Percentiles rank a stretch among this genome's conserved stretches.
phyloP scores from a whole-genome alignment of 2,329 filamentous ascomycete species.

The Trichophyton verrucosum region DNA sequence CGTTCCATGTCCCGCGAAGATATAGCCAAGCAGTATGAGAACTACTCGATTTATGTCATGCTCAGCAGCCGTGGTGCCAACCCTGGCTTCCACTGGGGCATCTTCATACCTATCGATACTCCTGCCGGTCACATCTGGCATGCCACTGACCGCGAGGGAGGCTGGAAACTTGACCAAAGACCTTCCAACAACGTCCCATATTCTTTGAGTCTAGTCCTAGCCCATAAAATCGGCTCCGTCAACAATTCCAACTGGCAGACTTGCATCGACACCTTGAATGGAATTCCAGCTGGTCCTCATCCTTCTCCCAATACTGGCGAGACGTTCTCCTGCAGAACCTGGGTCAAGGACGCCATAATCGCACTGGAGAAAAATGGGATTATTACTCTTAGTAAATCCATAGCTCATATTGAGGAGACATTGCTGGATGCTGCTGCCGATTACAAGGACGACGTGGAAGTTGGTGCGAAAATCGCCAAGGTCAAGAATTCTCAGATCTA shows the following conservation, averaged over 20 bases:
- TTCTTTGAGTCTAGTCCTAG: conserved; percentile 6
- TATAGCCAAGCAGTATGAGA: conserved; percentile 7
- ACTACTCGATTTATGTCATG: conserved; percentile 9
- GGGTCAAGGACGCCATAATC: conserved; percentile 6
- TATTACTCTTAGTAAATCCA: neutral
- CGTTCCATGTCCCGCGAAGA: neutral
- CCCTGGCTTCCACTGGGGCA: conserved; percentile 7
- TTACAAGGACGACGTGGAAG: neutral
- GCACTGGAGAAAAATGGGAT: conserved; percentile 6
- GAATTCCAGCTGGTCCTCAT: neutral
- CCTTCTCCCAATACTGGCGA: conserved; percentile 9
- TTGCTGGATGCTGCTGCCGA: neutral
- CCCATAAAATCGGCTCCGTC: conserved; percentile 6
- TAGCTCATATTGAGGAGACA: neutral
- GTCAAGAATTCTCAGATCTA: neutral
- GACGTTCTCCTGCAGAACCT: conserved; percentile 1
- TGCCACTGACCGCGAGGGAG: conserved; percentile 9
- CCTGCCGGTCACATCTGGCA: conserved; percentile 4
- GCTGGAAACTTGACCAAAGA: conserved; percentile 9
- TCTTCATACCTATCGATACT: conserved; percentile 8
- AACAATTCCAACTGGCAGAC: neutral
- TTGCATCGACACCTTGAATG: neutral
- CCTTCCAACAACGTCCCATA: conserved; percentile 2
- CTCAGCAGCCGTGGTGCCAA: conserved; percentile 7
- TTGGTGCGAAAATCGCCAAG: neutral